Base-by-base conservation (phyloP, 2,329 filamentous ascomycete genomes). In the Sordariomycetes sp. region DNA sequence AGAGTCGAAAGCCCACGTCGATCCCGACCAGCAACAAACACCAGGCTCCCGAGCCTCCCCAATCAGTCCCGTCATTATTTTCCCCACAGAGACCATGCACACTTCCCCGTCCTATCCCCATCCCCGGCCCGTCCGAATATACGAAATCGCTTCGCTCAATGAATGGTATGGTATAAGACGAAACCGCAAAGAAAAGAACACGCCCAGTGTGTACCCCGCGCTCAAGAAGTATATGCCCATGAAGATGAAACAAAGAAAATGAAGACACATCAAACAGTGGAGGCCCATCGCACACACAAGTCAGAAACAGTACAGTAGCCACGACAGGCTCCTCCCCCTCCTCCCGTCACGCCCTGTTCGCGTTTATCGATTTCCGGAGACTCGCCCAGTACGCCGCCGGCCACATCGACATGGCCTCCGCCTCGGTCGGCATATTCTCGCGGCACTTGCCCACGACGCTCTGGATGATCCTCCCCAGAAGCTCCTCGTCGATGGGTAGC, bases 381-480 rank as follows among this genome's bases (percentile, higher is more conserved):
- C 79, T 81, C 13, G 76, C 71, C 76, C 81, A 85, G 64, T 85
- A 86, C 17, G 80, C 81, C 55, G 76, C 72, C 0, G 82, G 80
- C 81, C 80, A 85, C 6, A 78, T 67, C 20, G 70, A 74, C 56
- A 78, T 63, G 10, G 75, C 72, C 64, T 86, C 82, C 0, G 73
- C 73, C 51, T 85, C 82, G 2, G 75, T 79, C 1, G 82, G 81
- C 70, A 80, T 76, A 24, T 76, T 71, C 62, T 83, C 79, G 54
- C 76, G 74, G 60, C 81, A 84, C 58, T 81, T 75, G 20, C 74
- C 70, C 17, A 82, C 80, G 22, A 85, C 81, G 64, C 79, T 84
- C 68, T 83, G 78, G 59, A 86, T 77, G 62, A 86, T 82, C 52
- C 81, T 71, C 35, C 76, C 76, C 34, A 86, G 73, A 55, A 85